Evolutionary conservation across 2,329 filamentous ascomycete species (phyloP), one percentile per base, ranked within the genome.

Genomic region (Ophiocordyceps camponoti-saundersi): DNA sequence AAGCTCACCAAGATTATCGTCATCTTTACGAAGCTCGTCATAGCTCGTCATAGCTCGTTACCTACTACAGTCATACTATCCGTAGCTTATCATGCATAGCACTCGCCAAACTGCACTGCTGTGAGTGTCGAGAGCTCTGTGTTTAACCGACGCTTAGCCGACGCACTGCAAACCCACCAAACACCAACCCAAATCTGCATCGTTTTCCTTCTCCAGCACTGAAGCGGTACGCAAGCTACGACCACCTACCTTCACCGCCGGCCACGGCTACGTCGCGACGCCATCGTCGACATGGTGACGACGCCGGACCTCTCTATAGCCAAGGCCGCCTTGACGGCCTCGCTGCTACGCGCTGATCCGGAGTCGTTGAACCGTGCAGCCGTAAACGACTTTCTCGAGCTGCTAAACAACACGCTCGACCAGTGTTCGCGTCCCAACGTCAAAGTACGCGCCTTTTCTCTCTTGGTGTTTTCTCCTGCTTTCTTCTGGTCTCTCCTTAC

Each of bases 371-470:
- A 77, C 44, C 79, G 81, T 59, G 75, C 79, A 56, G 75, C 82
- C 49, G 82, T 90, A 61, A 73, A 81, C 54, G 64, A 72, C 48
- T 84, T 90, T 62, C 76, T 87, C 62, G 61, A 67, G 52, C 69
- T 79, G 49, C 71, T 92, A 57, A 74, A 80, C 61, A 67, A 72
- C 59, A 74, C 75, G 56, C 66, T 85, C 59, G 66, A 72, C 65
- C 75, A 79, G 68, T 90, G 85, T 75, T 85, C 84, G 58, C 74
- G 79, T 59, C 67, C 71, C 70, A 88, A 90, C 70, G 82, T 92
- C 72, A 85, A 92, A 85, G 85, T 92, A 85, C 87, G 82, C 71
- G 60, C 59, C 50, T n/a, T 44, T n/a, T 52, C 55, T 58, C 52
- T 34, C 13, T 40, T n/a, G 8, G 20, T 3, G n/a, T 11, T 11